A percentile compares a stretch with the other conserved stretches of the same genome.
These are phyloP conservation scores for Tremella mesenterica DNA, from an alignment of 768 basidiomycete species.

Conservation along the genomic window DNA sequence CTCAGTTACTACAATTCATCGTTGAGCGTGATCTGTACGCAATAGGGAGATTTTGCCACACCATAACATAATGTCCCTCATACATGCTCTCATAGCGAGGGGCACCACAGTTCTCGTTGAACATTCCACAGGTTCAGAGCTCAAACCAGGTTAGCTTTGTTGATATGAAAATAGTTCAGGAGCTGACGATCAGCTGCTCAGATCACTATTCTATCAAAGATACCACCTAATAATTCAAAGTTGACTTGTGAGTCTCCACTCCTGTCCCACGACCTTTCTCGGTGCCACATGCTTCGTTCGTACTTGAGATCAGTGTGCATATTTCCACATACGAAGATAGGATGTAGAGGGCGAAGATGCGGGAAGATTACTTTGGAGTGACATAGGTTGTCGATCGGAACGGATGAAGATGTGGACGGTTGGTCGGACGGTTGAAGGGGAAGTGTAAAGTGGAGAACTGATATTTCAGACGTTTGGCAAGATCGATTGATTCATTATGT, in stretches of 20 bases:
- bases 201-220: slow-evolving; percentile 77
- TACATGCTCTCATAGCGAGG: slow-evolving; percentile 75
- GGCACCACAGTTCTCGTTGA: slow-evolving; percentile 77
- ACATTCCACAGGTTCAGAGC: slow-evolving; percentile 70
- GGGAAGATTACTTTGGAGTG: too few species aligned
- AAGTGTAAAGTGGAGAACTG: neutral
- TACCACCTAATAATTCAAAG: slow-evolving; percentile 77
- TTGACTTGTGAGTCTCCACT: slow-evolving; percentile 43
- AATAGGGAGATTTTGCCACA: too few species aligned
- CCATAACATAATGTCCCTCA: slow-evolving; percentile 50
- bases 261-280: neutral
- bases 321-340: too few species aligned
- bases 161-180: neutral
- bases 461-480: slow-evolving; percentile 41
- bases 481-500: slow-evolving; percentile 92
- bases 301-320: too few species aligned
- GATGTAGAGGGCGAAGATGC: too few species aligned
- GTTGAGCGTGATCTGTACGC: too few species aligned
- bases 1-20: too few species aligned
- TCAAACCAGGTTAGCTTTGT: slow-evolving; percentile 64
- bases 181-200: slow-evolving; percentile 36
- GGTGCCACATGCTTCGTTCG: neutral
- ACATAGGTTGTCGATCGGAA: too few species aligned
- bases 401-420: too few species aligned
- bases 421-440: too few species aligned